Base-by-base conservation (phyloP, 768 basidiomycete genomes). In the Kwoniella heveanensis region DNA sequence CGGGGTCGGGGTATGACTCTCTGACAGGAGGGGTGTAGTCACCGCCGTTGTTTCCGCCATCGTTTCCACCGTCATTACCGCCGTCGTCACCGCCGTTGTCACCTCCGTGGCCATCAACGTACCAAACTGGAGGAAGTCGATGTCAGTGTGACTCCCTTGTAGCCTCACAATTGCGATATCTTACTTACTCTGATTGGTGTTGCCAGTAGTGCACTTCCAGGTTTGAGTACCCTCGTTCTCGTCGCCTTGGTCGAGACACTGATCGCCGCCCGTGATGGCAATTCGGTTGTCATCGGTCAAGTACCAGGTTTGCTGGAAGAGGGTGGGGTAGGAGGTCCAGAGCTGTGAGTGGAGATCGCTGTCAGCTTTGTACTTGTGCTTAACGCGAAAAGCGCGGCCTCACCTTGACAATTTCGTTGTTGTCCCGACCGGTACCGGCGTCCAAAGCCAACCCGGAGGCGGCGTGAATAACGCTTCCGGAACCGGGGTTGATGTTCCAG, bases 121-220 rank as follows among this genome's bases (percentile, higher is more conserved):
- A 60, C 59, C 59, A 60, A 15, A 60, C 59, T 60, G 24, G 12
- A n/a, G 19, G n/a, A 36, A 19, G 22, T 12, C 22, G 8, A 22
- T 19, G 39, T 58, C 25, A 58, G 57, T n/a, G n/a, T n/a, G n/a
- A n/a, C n/a, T n/a, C n/a, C n/a, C n/a, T n/a, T n/a, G n/a, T n/a
- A n/a, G n/a, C n/a, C n/a, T n/a, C n/a, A n/a, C n/a, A n/a, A n/a
- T n/a, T n/a, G n/a, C n/a, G n/a, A n/a, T n/a, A n/a, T n/a, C n/a
- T n/a, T 2, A 68, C 71, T 57, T 44, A 72, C 71, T 55, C 53
- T 80, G 79, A 58, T 80, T 78, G 64, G 71, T 77, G 66, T 75
- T 78, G 32, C 70, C 66, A n/a, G 74, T 71, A 9, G 74, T 75
- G 50, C 79, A 79, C 54, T 77, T 71, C 66, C 76, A 77, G 4